Evolutionary conservation across 2,329 filamentous ascomycete genomes (phyloP), one percentile per base, ranked within the genome.

Genomic region (Aurifilum marmelostoma): DNA sequence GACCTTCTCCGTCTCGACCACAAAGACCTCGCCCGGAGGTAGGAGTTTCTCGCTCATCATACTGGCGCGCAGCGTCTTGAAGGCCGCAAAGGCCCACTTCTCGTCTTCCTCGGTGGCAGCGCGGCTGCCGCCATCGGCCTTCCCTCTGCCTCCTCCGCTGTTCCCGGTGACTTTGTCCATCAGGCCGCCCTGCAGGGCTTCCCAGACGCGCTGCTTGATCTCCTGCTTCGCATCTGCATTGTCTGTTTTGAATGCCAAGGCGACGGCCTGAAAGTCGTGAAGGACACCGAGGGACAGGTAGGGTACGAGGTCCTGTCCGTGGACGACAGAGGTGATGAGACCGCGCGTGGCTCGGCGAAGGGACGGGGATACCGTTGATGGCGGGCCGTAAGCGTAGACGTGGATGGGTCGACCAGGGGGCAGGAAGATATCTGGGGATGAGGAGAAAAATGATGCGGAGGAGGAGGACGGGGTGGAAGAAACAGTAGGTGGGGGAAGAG

Each of bases 301-400:
- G 0, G 92, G 92, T 0, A 94, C 91, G 12, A 94, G 81, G 75
- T 94, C 92, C 75, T 89, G 86, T 24, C 90, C 89, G 74, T 94
- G 90, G 14, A 93, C 86, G 5, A 92, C 84, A 11, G 88, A 93
- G 2, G 92, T 94, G 70, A 94, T 90, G 9, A 94, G 83, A 1
- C 91, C 91, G 18, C 90, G 85, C 0, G 92, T 94, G 14, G 89
- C 89, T 69, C 87, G 86, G 56, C 91, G 87, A 9, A 94, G 83
- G 2, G 89, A 87, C 0, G 90, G 84, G 0, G 90, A 92, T 85
- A 94, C 88, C 18, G 90, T 91, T 0, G 90, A 87, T 0, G 91
- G 91, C 1, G 91, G 89, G 0, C 92, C 92, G 76, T 93, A 94
- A 8, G 92, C 90, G 76, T 92, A 94, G 16, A 93, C 92, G 73